A percentile compares a stretch with the other conserved stretches of the same genome.
Conservation (phyloP, 2,329 filamentous ascomycete genomes). For the Xylariaceae sp. region DNA sequence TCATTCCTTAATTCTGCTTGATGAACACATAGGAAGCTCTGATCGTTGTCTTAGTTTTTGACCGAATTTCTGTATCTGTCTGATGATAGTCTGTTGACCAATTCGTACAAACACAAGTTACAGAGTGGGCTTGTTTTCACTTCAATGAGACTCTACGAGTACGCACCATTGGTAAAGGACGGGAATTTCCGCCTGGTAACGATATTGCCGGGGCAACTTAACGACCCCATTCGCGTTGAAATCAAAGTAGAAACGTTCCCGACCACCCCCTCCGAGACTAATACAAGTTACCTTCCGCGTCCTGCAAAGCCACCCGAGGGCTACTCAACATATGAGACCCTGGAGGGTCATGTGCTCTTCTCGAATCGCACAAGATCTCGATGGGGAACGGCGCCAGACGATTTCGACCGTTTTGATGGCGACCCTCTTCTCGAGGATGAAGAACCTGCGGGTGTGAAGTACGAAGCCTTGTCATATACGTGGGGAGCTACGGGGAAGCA, state of each 20-base stretch:
- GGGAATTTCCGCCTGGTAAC: no score
- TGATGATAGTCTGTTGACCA: no score
- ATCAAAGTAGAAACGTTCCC: slow-evolving; percentile 16
- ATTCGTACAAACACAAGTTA: no score
- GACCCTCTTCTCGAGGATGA: background rate
- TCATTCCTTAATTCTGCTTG: no score
- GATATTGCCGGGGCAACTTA: slow-evolving; percentile 16
- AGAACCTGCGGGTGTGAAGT: background rate
- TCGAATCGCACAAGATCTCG: background rate
- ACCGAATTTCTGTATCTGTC: no score
- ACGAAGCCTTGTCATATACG: slow-evolving; percentile 20
- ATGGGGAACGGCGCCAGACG: slow-evolving; percentile 18
- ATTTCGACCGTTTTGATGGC: slow-evolving; percentile 5
- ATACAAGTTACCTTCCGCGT: slow-evolving; percentile 13
- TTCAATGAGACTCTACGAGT: no score
- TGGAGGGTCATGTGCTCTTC: slow-evolving; percentile 19
- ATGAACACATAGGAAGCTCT: no score
- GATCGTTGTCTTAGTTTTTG: no score
- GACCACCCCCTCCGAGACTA: background rate
- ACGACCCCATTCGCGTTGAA: slow-evolving; percentile 15
- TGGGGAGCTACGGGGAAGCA: slow-evolving; percentile 13
- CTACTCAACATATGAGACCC: slow-evolving; percentile 8
- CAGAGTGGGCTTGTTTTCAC: no score
- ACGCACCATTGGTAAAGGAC: no score
- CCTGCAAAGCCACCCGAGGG: no score